Percentiles rank a stretch among this genome's conserved stretches.
These are phyloP conservation scores for Glarea lozoyensis DNA, from an alignment of 495 filamentous ascomycete species.

Conservation along the genomic window DNA sequence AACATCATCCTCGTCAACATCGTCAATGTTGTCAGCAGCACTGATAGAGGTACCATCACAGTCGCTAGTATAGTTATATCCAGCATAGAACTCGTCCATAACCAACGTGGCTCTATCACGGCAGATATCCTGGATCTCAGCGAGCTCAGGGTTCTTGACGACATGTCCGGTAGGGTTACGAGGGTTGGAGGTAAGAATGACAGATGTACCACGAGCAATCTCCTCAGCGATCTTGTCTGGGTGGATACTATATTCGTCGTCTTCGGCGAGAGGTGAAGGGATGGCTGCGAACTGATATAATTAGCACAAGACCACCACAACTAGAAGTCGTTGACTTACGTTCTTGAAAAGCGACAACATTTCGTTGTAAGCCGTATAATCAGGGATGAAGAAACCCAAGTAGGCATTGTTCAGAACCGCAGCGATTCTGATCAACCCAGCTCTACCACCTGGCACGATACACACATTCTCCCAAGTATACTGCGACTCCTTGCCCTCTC, in stretches of 20 bases:
- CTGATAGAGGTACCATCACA: constrained; percentile 86
- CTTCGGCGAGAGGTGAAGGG: constrained; percentile 72
- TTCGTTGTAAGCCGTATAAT: constrained; percentile 82
- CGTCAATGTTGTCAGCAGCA: constrained; percentile 76
- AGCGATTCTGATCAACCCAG: constrained; percentile 87
- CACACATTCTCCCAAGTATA: constrained; percentile 99
- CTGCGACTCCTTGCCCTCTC: constrained; percentile 76
- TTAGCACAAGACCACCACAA: constrained; percentile 2
- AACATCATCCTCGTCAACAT: constrained; percentile 60
- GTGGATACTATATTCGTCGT: constrained; percentile 84
- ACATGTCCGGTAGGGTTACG: constrained; percentile 92
- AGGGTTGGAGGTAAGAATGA: constrained; percentile 94
- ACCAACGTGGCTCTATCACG: constrained; percentile 84
- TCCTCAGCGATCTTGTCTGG: constrained; percentile 87
- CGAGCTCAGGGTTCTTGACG: constrained; percentile 69
- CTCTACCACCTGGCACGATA: constrained; percentile 89
- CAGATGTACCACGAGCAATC: constrained; percentile 75
- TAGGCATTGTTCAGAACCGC: constrained; percentile 91
- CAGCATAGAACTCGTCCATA: constrained; percentile 94
- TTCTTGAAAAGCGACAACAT: constrained; percentile 63
- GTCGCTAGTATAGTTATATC: constrained; percentile 86
- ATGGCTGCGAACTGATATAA: constrained; percentile 68
- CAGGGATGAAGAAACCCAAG: constrained; percentile 77
- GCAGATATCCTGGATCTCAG: constrained; percentile 85
- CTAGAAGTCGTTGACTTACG: constrained; percentile 9